Percentiles rank a stretch among this genome's conserved stretches.
phyloP scores from a whole-genome alignment of 768 basidiomycete genomes.

The Dioszegia aurantiaca region DNA sequence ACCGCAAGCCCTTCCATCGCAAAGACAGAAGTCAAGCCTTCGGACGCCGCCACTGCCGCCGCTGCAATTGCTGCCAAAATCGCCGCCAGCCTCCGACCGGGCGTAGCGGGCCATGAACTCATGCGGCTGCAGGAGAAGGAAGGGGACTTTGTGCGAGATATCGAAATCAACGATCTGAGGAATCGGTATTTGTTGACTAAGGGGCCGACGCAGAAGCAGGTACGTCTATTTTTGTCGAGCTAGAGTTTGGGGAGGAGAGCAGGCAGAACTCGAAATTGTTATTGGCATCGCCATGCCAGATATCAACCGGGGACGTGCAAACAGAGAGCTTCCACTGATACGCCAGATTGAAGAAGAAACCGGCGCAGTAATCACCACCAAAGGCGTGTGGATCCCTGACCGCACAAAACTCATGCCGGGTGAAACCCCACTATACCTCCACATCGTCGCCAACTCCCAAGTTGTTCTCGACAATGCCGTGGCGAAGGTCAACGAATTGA shows the following conservation, averaged over 20 bases:
- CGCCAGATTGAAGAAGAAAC: slow-evolving; percentile 83
- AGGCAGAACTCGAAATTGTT: no score
- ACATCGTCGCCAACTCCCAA: slow-evolving; percentile 67
- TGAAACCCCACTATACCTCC: slow-evolving; percentile 90
- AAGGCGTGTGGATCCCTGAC: slow-evolving; percentile 96
- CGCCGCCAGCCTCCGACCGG: slow-evolving; percentile 57
- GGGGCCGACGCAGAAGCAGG: slow-evolving; percentile 86
- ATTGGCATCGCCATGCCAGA: no score
- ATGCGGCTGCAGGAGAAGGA: slow-evolving; percentile 61
- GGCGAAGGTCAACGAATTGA: slow-evolving; percentile 52
- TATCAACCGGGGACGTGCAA: neutral
- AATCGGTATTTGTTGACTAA: slow-evolving; percentile 94
- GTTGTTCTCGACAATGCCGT: slow-evolving; percentile 53
- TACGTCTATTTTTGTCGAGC: slow-evolving; percentile 53
- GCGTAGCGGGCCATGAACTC: slow-evolving; percentile 52
- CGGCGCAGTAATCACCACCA: slow-evolving; percentile 85
- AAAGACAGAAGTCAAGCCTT: slow-evolving; percentile 56
- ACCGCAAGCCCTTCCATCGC: slow-evolving; percentile 47
- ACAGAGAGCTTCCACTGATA: neutral
- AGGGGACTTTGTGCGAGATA: slow-evolving; percentile 80
- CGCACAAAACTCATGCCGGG: slow-evolving; percentile 82
- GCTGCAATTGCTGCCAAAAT: slow-evolving; percentile 90
- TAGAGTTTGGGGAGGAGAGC: neutral
- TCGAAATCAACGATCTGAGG: slow-evolving; percentile 93
- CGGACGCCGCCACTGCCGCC: slow-evolving; percentile 59